Evolutionary conservation across 495 filamentous ascomycete species (phyloP), one percentile per base, ranked within the genome.

Genomic region (Diplogelasinospora grovesii): DNA sequence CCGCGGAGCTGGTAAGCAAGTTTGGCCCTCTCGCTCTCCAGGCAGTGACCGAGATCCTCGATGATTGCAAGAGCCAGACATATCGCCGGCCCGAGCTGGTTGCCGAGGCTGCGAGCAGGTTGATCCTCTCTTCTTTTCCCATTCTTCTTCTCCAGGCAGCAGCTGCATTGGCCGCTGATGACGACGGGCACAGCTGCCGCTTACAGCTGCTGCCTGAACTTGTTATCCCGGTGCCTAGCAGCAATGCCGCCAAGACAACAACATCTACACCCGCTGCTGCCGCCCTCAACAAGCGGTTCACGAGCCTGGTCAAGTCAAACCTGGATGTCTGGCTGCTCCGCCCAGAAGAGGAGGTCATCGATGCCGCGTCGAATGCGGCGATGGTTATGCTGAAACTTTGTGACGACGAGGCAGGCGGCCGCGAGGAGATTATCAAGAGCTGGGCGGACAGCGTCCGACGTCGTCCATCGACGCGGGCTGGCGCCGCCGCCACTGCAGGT

Each of bases 41-140:
- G 19, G 49, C 43, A 0, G 22, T 73, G 8, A 43, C 48, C 6
- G 43, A 41, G 3, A 59, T 69, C 13, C 49, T 73, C 9, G 34
- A 37, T 16, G 60, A 68, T 24, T 57, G 59, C 32, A 43, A 59
- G 27, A 56, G 41, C 4, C 64, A 54, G 2, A 64, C 60, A 14
- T 69, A 70, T 39, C 73, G 78, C n/a, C 75, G 77, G 4, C 83
- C 83, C 0, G 82, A 87, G 44, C 60, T 88, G 10, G 75, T 82
- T 4, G 75, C 80, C 10, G 85, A 87, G 52, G 77, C 78, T 8
- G 66, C 69, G 9, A 73, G 79, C 34, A 64, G 63, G 28, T 64
- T 87, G 8, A 66, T 85, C 28, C 53, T 68, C 8, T 65, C 70
- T 18, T 50, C 58, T 6, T 48, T 61, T 15, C 69, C 66, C 0